phyloP scores from a whole-genome alignment of 148 eudicot genomes.

The Chenopodium formosanum region DNA sequence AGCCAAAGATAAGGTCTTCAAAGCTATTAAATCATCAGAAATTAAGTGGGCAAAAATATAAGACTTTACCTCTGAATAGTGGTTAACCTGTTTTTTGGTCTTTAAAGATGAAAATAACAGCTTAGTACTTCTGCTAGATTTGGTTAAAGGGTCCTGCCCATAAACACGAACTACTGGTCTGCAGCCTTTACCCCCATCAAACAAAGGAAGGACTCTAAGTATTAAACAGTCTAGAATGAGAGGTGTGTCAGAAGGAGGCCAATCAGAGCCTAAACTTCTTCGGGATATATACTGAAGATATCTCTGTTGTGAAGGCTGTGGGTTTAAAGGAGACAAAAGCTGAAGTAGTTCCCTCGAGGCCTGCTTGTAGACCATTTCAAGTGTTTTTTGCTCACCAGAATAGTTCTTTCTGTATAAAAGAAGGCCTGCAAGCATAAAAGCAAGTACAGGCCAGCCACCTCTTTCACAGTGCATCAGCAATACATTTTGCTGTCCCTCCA shows the following conservation, averaged over 20 bases:
- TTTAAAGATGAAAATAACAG: slow-evolving; percentile 58
- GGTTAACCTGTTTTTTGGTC: slow-evolving; percentile 44
- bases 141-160: slow-evolving; percentile 59
- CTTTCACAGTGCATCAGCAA: slow-evolving; percentile 78
- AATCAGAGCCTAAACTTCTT: slow-evolving; percentile 53
- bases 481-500: slow-evolving; percentile 74
- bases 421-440: slow-evolving; percentile 83
- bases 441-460: slow-evolving; percentile 86
- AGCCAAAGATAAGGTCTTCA: slow-evolving; percentile 25
- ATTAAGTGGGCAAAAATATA: neutral
- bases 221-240: slow-evolving; percentile 54
- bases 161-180: slow-evolving; percentile 62
- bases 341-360: slow-evolving; percentile 71
- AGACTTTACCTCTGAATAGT: slow-evolving; percentile 55
- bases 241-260: slow-evolving; percentile 61
- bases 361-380: slow-evolving; percentile 77
- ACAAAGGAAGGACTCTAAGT: slow-evolving; percentile 52
- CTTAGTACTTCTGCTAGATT: slow-evolving; percentile 54
- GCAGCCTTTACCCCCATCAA: slow-evolving; percentile 58
- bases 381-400: slow-evolving; percentile 70
- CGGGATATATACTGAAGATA: slow-evolving; percentile 72
- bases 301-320: slow-evolving; percentile 70
- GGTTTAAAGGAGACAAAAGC: slow-evolving; percentile 57
- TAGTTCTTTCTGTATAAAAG: slow-evolving; percentile 64
- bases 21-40: slow-evolving; percentile 8